These are phyloP conservation scores for Mytilinidion resinicola DNA, from an alignment of 495 filamentous ascomycete species.

Conservation along the genomic window DNA sequence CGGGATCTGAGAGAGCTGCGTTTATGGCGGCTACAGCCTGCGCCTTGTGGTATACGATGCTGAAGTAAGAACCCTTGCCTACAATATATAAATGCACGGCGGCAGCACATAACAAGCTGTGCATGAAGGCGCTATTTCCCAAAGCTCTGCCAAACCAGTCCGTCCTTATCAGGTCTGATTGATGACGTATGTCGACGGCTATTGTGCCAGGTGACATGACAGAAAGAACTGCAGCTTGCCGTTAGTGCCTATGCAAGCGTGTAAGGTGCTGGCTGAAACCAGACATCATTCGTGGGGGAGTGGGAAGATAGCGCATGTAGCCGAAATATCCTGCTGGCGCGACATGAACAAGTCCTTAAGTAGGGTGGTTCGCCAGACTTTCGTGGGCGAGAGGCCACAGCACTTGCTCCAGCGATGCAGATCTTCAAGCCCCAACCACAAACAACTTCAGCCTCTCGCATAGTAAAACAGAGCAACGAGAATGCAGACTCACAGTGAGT, in stretches of 20 bases:
- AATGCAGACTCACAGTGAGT: constrained; percentile 21
- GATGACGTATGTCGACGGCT: constrained; percentile 28
- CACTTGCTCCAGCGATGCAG: background rate
- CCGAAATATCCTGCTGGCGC: background rate
- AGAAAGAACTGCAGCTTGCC: constrained; percentile 17
- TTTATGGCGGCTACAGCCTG: constrained; percentile 30
- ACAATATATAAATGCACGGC: constrained; percentile 28
- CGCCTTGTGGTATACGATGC: constrained; percentile 27
- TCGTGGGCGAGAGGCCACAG: background rate
- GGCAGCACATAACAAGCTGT: constrained; percentile 29
- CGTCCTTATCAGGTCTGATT: constrained; percentile 28
- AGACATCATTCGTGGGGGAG: no score
- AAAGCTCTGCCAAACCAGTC: constrained; percentile 30
- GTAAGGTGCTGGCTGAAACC: background rate
- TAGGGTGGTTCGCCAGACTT: background rate
- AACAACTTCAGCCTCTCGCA: no score
- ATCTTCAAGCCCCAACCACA: background rate
- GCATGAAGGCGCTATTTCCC: constrained; percentile 28
- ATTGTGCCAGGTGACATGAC: constrained; percentile 24
- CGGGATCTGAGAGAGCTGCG: constrained; percentile 22
- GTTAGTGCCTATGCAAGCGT: constrained; percentile 10
- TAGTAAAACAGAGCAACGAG: no score
- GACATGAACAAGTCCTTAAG: background rate
- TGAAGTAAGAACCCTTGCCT: constrained; percentile 24
- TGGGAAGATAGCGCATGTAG: no score